Percentiles rank a stretch among this genome's conserved stretches.
Evolutionary conservation across 179 eudicot genomes (phyloP).

Genomic region (Drosera spatulata): DNA sequence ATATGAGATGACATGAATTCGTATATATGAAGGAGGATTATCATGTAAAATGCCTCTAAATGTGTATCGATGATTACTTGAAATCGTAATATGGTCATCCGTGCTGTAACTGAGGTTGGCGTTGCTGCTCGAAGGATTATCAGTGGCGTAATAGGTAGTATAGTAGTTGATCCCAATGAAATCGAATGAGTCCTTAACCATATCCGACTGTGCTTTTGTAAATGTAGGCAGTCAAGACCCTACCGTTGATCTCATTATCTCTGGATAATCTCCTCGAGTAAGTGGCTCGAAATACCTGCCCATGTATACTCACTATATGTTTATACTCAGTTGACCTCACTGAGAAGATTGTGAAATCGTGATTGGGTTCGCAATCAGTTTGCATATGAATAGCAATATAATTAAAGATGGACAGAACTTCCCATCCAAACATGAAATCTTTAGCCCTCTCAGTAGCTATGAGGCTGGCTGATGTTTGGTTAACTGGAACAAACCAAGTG

Average conservation of each 20-base stretch:
- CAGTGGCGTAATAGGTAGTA: conserved; percentile 12
- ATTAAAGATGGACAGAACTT: background rate
- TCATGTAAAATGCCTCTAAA: no score
- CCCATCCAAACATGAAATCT: background rate
- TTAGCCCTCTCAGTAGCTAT: background rate
- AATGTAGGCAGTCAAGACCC: conserved; percentile 37
- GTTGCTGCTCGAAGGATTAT: conserved; percentile 19
- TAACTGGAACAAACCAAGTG: background rate
- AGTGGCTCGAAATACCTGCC: conserved; percentile 46
- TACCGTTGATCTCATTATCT: conserved; percentile 25
- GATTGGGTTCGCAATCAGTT: no score
- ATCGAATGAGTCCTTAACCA: conserved; percentile 43
- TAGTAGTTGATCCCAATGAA: conserved; percentile 51
- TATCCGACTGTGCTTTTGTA: conserved; percentile 27
- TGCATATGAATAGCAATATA: no score
- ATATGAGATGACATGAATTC: no score
- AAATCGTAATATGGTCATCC: no score
- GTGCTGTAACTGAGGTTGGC: no score
- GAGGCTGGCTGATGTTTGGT: background rate
- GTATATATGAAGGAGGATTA: no score
- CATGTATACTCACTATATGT: background rate
- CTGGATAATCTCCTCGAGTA: conserved; percentile 48
- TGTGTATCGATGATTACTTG: no score
- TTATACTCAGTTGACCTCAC: background rate
- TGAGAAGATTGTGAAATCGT: background rate